Evolutionary conservation across 2,329 filamentous ascomycete genomes (phyloP).

Genomic region (Sordariomycetes sp.): DNA sequence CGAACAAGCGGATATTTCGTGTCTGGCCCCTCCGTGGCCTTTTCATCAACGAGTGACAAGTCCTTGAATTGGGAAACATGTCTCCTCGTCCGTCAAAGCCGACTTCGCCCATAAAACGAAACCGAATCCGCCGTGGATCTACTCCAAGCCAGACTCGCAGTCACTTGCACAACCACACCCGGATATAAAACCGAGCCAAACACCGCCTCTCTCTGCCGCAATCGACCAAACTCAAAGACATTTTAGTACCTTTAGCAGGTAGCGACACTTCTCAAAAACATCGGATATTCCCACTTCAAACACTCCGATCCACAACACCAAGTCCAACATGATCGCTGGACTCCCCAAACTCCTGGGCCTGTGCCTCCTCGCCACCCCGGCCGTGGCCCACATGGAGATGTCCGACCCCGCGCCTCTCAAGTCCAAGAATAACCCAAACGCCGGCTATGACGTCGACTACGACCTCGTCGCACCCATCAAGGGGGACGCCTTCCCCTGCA

Average conservation of each 20-base stretch:
- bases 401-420: slow-evolving; percentile 16
- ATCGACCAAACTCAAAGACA: background rate
- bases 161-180: too few species aligned
- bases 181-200: background rate
- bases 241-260: background rate
- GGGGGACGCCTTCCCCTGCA: slow-evolving; percentile 47
- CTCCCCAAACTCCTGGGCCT: background rate
- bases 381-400: slow-evolving; percentile 18
- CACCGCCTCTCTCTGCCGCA: background rate
- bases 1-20: too few species aligned
- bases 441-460: slow-evolving; percentile 30
- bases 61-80: too few species aligned
- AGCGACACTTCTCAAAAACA: background rate
- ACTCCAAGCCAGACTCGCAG: too few species aligned
- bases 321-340: background rate
- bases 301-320: background rate
- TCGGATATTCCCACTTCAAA: background rate
- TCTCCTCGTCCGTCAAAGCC: too few species aligned
- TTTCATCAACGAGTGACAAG: too few species aligned
- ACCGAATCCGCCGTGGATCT: too few species aligned
- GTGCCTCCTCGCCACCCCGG: background rate
- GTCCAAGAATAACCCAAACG: slow-evolving; percentile 15
- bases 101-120: too few species aligned
- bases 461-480: slow-evolving; percentile 49
- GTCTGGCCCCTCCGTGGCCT: too few species aligned